Evolutionary conservation across 163 green algal genomes (phyloP).

Genomic region (Prototheca wickerhamii): DNA sequence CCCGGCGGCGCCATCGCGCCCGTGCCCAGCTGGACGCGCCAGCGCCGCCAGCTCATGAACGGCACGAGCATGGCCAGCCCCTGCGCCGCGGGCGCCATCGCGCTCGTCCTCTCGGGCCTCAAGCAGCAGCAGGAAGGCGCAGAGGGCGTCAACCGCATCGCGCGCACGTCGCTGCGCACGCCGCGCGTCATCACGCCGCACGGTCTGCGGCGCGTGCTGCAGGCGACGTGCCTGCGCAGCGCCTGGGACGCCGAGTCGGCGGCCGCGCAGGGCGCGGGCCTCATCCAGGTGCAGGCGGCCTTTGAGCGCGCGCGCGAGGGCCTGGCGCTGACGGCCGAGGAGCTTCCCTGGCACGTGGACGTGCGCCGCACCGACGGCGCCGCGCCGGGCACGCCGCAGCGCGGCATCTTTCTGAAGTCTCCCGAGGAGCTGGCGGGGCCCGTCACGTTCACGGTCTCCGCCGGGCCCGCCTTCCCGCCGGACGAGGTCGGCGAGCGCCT

Average conservation of each 20-base stretch:
- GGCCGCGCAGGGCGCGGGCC: background rate
- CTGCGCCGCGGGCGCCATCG: conserved; percentile 68
- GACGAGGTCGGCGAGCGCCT: too few species aligned
- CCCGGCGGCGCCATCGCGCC: conserved; percentile 78
- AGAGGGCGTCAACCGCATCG: background rate
- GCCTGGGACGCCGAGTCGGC: conserved; percentile 5
- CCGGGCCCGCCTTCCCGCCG: too few species aligned
- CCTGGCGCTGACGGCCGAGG: conserved; percentile 11
- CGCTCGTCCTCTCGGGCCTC: conserved; percentile 69
- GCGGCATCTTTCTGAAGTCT: conserved; percentile 62
- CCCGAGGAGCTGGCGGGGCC: conserved; percentile 36
- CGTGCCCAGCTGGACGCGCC: conserved; percentile 64
- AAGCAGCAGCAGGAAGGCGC: conserved; percentile 24
- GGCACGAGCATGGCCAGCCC: conserved; percentile 80
- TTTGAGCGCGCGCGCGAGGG: conserved; percentile 21
- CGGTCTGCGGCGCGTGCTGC: background rate
- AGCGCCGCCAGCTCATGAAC: conserved; percentile 81
- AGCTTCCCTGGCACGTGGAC: conserved; percentile 47
- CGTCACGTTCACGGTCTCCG: conserved; percentile 38
- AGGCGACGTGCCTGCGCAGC: conserved; percentile 12
- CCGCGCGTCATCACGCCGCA: background rate
- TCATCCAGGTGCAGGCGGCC: conserved; percentile 27
- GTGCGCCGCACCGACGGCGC: conserved; percentile 31
- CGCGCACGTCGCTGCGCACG: background rate
- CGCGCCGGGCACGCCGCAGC: background rate